Conservation (phyloP, 163 green algal species). For the Prototheca cutis region DNA sequence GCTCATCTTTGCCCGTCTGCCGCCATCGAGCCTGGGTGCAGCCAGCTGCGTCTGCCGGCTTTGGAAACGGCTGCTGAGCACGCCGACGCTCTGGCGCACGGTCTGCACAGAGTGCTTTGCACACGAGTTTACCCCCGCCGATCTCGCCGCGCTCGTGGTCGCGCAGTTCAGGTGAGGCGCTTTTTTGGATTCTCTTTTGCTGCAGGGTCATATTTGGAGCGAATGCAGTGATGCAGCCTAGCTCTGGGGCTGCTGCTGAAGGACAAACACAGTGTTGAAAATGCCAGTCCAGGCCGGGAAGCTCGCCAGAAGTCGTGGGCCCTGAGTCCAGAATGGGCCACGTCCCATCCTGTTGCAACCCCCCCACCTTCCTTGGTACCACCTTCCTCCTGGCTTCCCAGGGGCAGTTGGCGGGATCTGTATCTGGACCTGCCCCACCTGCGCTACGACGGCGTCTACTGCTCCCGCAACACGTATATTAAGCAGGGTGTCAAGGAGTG, state of each 20-base stretch:
- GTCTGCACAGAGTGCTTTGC: slow-evolving; percentile 52
- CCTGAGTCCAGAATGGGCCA: background rate
- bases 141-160: slow-evolving; percentile 7
- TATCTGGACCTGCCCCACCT: slow-evolving; percentile 68
- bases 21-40: slow-evolving; percentile 36
- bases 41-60: slow-evolving; percentile 53
- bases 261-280: too few relatives aligned
- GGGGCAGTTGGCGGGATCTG: slow-evolving; percentile 53
- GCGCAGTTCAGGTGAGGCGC: slow-evolving; percentile 14
- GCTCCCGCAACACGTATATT: slow-evolving; percentile 81
- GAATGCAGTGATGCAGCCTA: too few relatives aligned
- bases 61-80: slow-evolving; percentile 35
- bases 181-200: background rate
- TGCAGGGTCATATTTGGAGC: background rate
- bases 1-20: slow-evolving; percentile 37
- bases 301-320: too few relatives aligned
- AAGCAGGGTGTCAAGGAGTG: slow-evolving; percentile 52
- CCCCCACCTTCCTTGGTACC: background rate
- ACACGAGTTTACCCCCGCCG: slow-evolving; percentile 17
- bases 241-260: too few relatives aligned
- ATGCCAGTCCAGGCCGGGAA: too few relatives aligned
- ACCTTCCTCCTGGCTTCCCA: slow-evolving; percentile 10
- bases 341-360: background rate
- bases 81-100: slow-evolving; percentile 44
- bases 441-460: slow-evolving; percentile 66